Evolutionary conservation across 1,139 yeast species (phyloP), one percentile per base, ranked within the genome.

Genomic region (Meyerozyma sp.): DNA sequence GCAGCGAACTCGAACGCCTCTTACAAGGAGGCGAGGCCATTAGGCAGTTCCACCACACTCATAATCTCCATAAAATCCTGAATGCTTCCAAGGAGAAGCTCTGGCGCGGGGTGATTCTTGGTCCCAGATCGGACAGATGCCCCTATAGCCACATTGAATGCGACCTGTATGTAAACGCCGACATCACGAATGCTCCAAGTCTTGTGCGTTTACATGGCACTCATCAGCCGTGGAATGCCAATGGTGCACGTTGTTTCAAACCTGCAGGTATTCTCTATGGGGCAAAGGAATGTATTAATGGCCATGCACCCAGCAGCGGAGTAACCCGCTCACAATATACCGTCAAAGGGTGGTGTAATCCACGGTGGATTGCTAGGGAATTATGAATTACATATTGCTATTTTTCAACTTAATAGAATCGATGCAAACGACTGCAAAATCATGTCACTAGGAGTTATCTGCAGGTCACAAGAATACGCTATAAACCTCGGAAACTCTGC

Each of bases 301-400:
- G 73, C 7, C 42, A 52, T 36, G 65, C 71, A 20, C 76, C 77
- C 5, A 66, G 61, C 40, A 61, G 71, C 13, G 75, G 76, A 5
- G 55, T 66, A 11, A 62, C 74, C 8, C 59, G 54, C 39, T 56
- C 67, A 32, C 83, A 78, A 50, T 78, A 68, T 51, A 77, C 81
- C 8, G 72, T 73, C 13, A 75, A 70, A 49, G 81, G 81, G 5
- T 77, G 82, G 82, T 65, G 71, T 47, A 71, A 75, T 50, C 57
- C 67, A 46, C 58, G 80, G 46, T 77, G 82, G 82, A 42, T 63
- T 10, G 34, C 34, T 13, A 11, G 8, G 2, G 3, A 13, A 13
- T 14, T 11, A n/a, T 27, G 13, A 21, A 21, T 21, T 21, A 21
- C 8, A 21, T 21, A 21, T 8, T 21, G 23, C 23, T 21, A 21